Percentiles rank a stretch among this genome's conserved stretches.
Evolutionary conservation across 345 rosid genomes (phyloP).

Genomic region (Passiflora organensis): DNA sequence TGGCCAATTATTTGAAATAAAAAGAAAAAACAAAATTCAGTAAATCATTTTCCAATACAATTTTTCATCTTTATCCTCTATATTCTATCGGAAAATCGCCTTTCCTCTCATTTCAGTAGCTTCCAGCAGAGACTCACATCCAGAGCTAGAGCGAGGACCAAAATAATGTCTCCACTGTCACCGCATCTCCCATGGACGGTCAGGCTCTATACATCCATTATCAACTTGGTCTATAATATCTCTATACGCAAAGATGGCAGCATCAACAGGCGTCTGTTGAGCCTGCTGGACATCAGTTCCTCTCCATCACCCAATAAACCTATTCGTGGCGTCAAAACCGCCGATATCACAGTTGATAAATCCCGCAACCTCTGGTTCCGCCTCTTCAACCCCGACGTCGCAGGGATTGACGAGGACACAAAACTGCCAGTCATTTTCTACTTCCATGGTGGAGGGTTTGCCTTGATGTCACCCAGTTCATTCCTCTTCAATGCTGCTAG

Average conservation of each 20-base stretch:
- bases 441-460: conserved; percentile 40
- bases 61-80: too few species aligned
- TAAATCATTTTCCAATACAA: too few species aligned
- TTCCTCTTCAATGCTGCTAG: conserved; percentile 18
- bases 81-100: too few species aligned
- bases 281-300: background rate
- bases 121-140: too few species aligned
- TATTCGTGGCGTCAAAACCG: conserved; percentile 8
- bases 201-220: background rate
- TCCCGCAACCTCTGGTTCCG: conserved; percentile 29
- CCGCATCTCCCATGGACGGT: conserved; percentile 14
- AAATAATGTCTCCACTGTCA: too few species aligned
- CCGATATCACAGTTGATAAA: conserved; percentile 18
- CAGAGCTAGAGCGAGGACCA: too few species aligned
- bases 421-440: conserved; percentile 27
- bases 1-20: too few species aligned
- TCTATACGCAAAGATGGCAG: background rate
- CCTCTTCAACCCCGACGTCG: conserved; percentile 23
- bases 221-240: background rate
- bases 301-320: conserved; percentile 5
- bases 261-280: conserved; percentile 3
- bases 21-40: too few species aligned
- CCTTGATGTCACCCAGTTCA: conserved; percentile 17
- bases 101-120: too few species aligned
- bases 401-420: background rate